phyloP scores from a whole-genome alignment of 2,329 filamentous ascomycete genomes.

The Cadophora sp. region DNA sequence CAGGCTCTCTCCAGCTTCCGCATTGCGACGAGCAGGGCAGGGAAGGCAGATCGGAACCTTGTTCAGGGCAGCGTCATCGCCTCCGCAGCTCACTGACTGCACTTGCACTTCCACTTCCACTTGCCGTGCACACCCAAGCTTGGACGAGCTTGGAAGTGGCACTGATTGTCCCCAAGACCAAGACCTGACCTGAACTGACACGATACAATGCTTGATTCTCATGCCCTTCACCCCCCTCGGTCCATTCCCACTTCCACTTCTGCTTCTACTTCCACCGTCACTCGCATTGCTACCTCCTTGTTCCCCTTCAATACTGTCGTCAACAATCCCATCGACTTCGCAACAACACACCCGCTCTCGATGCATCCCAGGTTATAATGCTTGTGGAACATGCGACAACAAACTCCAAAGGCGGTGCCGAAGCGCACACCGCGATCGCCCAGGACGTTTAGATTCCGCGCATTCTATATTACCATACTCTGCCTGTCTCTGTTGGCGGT shows the following conservation, averaged over 20 bases:
- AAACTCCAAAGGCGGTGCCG: conserved; percentile 32
- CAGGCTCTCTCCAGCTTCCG: neutral
- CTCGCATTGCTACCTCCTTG: neutral
- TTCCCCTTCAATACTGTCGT: neutral
- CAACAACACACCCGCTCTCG: neutral
- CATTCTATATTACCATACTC: conserved; percentile 45
- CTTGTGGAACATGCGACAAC: conserved; percentile 36
- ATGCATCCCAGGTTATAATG: conserved; percentile 33
- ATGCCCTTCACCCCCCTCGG: neutral
- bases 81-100: neutral
- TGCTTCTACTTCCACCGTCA: too few relatives aligned
- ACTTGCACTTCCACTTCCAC: neutral
- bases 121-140: neutral
- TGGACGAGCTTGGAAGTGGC: conserved; percentile 5
- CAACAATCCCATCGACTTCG: conserved; percentile 4
- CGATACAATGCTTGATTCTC: conserved; percentile 18
- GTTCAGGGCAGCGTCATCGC: conserved; percentile 18
- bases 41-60: neutral
- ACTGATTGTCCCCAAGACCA: too few relatives aligned
- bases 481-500: conserved; percentile 42
- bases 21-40: neutral
- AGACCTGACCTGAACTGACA: neutral
- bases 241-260: conserved; percentile 1
- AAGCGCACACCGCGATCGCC: conserved; percentile 27
- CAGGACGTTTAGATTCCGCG: conserved; percentile 42